Percentiles rank a stretch among this genome's conserved stretches.
These are phyloP conservation scores for Aspergillus nomiae DNA, from an alignment of 2,329 filamentous ascomycete genomes.

Conservation along the genomic window DNA sequence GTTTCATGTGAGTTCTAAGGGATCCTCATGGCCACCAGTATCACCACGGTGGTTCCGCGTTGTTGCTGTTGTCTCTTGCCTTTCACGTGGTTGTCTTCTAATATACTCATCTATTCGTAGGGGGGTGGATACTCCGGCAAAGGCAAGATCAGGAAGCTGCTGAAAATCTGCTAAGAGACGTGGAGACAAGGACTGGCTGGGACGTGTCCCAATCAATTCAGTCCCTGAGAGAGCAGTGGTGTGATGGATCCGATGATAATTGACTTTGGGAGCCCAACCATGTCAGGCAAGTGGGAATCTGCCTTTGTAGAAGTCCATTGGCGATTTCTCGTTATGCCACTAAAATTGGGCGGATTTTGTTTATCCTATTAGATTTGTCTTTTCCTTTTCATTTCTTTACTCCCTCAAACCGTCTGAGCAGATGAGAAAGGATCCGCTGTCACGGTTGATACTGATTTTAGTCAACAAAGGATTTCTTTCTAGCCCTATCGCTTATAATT, in stretches of 20 bases:
- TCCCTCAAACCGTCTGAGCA: too few relatives aligned
- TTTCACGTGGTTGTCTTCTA: neutral
- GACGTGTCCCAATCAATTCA: constrained; percentile 26
- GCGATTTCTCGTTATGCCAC: neutral
- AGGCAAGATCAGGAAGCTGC: constrained; percentile 27
- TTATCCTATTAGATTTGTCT: neutral
- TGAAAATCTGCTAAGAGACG: constrained; percentile 22
- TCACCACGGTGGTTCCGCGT: neutral
- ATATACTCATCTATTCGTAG: constrained; percentile 10
- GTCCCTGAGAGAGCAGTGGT: constrained; percentile 26
- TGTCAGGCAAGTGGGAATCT: neutral
- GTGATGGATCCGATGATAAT: constrained; percentile 16
- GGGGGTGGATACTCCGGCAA: constrained; percentile 30
- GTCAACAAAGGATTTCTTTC: neutral
- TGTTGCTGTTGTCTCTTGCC: neutral
- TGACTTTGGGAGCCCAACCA: neutral
- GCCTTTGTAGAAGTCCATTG: neutral
- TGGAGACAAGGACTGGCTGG: constrained; percentile 29
- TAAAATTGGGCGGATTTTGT: neutral
- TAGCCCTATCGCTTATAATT: neutral
- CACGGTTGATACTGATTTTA: neutral
- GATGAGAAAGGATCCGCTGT: neutral
- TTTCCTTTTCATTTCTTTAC: too few relatives aligned
- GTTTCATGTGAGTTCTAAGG: constrained; percentile 24
- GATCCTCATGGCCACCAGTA: neutral